A percentile compares a stretch with the other conserved stretches of the same genome.
Evolutionary conservation across 305 asterid species (phyloP).

Genomic region (Fraxinus dipetala): DNA sequence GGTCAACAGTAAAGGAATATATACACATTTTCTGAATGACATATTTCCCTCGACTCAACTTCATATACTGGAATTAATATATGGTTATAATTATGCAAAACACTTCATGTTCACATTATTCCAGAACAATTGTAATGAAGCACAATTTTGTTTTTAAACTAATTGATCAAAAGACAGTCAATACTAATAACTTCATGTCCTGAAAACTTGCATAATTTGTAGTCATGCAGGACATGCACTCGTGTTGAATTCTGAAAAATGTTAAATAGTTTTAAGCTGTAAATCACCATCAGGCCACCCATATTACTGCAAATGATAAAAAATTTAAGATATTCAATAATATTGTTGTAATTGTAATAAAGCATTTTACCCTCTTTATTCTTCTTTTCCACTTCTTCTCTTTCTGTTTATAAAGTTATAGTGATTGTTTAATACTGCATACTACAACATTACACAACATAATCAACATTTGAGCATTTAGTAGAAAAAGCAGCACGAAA

Average conservation of each 20-base stretch:
- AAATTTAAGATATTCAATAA: neutral
- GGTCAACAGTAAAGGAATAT: slow-evolving; percentile 30
- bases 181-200: neutral
- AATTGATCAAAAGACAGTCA: neutral
- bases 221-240: neutral
- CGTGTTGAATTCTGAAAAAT: neutral
- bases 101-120: neutral
- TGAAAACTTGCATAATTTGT: neutral
- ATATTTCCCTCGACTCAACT: neutral
- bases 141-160: neutral
- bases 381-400: neutral
- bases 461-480: neutral
- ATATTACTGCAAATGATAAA: neutral
- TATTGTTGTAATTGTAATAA: neutral
- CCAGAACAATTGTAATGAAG: neutral
- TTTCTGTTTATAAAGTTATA: neutral
- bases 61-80: neutral
- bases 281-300: neutral
- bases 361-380: neutral
- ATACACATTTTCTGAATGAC: neutral
- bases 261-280: neutral
- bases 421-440: neutral
- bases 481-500: neutral
- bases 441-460: neutral
- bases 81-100: neutral